Percentiles rank a stretch among this genome's conserved stretches.
Conservation (phyloP, 306 rosid species). For the Dicorynia guianensis region DNA sequence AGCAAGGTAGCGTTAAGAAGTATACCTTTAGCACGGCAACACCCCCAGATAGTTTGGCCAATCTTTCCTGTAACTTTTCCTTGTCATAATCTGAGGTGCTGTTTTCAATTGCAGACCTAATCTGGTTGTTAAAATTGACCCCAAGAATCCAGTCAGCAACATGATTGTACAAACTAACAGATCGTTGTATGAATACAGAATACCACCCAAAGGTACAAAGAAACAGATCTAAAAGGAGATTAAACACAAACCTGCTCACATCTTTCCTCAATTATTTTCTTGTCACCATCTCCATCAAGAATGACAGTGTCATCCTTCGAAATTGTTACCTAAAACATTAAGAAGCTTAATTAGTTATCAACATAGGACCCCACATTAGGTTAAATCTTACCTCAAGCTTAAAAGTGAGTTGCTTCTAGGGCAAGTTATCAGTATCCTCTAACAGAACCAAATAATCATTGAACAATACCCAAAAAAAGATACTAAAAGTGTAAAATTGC, state of each 20-base stretch:
- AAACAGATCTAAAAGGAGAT: conserved; percentile 18
- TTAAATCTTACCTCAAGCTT: background rate
- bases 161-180: background rate
- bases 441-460: background rate
- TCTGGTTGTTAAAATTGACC: conserved; percentile 53
- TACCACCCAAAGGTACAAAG: background rate
- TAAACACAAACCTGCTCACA: conserved; percentile 81
- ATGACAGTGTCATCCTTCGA: conserved; percentile 97
- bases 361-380: background rate
- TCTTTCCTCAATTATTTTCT: conserved; percentile 87
- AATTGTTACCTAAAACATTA: conserved; percentile 68
- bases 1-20: conserved; percentile 1
- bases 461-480: background rate
- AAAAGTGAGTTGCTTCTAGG: background rate
- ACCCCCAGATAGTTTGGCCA: conserved; percentile 96
- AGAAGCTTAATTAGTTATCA: conserved; percentile 4
- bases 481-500: background rate
- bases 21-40: conserved; percentile 93
- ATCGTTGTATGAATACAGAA: conserved; percentile 2
- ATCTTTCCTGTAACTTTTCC: conserved; percentile 92
- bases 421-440: background rate
- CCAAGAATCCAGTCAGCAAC: conserved; percentile 16
- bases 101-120: conserved; percentile 76
- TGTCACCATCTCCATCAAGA: conserved; percentile 97
- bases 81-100: conserved; percentile 95